Conservation (phyloP, 352 stramenopile genomes). For the Phytophthora sp. region DNA sequence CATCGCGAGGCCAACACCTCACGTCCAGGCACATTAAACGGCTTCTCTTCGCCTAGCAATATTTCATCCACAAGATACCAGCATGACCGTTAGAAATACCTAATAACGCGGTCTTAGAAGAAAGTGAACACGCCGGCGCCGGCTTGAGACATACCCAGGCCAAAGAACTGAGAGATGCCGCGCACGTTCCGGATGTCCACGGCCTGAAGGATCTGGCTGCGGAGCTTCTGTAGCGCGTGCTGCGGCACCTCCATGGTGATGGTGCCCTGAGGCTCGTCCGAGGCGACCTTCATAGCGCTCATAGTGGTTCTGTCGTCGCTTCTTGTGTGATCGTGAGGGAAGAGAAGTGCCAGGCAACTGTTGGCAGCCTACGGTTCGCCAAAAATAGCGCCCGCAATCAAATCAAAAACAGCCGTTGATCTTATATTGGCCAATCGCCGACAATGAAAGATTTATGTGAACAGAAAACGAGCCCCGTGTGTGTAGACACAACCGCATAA, state of each 20-base stretch:
- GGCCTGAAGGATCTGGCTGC: conserved; percentile 70
- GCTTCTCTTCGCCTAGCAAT: conserved; percentile 78
- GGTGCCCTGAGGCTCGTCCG: conserved; percentile 58
- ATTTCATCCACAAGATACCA: conserved; percentile 1
- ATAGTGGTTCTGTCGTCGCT: conserved; percentile 16
- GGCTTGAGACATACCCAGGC: conserved; percentile 51
- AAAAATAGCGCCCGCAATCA: conserved; percentile 35
- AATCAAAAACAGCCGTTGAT: conserved; percentile 32
- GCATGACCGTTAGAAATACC: conserved; percentile 4
- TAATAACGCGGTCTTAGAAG: too few relatives aligned
- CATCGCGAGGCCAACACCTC: conserved; percentile 66
- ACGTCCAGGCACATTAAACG: conserved; percentile 78
- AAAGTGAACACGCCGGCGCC: not conserved
- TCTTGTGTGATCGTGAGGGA: conserved; percentile 31
- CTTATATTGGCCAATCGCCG: conserved; percentile 23
- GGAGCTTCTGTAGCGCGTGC: conserved; percentile 67
- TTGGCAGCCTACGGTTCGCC: conserved; percentile 43
- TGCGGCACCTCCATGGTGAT: conserved; percentile 74
- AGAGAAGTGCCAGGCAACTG: conserved; percentile 26
- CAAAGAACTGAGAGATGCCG: conserved; percentile 84
- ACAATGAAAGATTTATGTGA: conserved; percentile 4
- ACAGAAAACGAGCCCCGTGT: too few relatives aligned
- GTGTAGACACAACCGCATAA: too few relatives aligned
- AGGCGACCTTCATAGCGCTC: conserved; percentile 59
- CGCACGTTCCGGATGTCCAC: conserved; percentile 80